A percentile compares a stretch with the other conserved stretches of the same genome.
These are phyloP conservation scores for Rhodomyrtus tomentosa DNA, from an alignment of 345 rosid genomes.

Conservation along the genomic window DNA sequence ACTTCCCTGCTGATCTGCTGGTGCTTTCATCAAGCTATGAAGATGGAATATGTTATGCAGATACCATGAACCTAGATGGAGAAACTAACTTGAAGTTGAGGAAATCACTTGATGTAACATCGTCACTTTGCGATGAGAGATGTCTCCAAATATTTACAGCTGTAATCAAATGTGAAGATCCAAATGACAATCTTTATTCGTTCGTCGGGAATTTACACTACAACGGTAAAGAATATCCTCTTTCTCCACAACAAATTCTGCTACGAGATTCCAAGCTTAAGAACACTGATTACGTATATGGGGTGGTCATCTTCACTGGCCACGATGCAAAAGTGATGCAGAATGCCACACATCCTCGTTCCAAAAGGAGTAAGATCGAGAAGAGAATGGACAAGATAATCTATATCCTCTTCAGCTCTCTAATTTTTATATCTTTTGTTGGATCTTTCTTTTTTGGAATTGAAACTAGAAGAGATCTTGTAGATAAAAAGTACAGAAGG, in stretches of 20 bases:
- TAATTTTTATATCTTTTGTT: constrained; percentile 47
- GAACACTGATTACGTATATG: constrained; percentile 54
- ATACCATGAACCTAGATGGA: constrained; percentile 92
- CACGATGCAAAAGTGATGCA: constrained; percentile 96
- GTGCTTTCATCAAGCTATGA: constrained; percentile 68
- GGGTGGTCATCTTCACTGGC: constrained; percentile 81
- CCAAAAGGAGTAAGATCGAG: constrained; percentile 88
- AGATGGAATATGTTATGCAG: constrained; percentile 85
- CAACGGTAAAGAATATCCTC: constrained; percentile 24
- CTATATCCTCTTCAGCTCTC: constrained; percentile 63
- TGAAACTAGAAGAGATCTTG: constrained; percentile 39
- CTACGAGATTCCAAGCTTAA: constrained; percentile 78
- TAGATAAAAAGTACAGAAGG: constrained; percentile 30
- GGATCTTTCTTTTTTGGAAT: constrained; percentile 70
- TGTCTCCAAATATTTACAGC: constrained; percentile 33
- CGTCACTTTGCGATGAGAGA: constrained; percentile 15
- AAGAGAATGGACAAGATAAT: constrained; percentile 82
- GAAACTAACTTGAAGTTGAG: constrained; percentile 84
- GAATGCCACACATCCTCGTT: constrained; percentile 78
- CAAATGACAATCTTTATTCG: constrained; percentile 63
- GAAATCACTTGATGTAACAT: constrained; percentile 57
- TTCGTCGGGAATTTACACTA: constrained; percentile 65
- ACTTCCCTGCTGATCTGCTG: constrained; percentile 90
- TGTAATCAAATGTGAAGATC: constrained; percentile 67
- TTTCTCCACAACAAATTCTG: constrained; percentile 68